phyloP scores from a whole-genome alignment of 352 stramenopile species.

The Globisporangium mamillatum region DNA sequence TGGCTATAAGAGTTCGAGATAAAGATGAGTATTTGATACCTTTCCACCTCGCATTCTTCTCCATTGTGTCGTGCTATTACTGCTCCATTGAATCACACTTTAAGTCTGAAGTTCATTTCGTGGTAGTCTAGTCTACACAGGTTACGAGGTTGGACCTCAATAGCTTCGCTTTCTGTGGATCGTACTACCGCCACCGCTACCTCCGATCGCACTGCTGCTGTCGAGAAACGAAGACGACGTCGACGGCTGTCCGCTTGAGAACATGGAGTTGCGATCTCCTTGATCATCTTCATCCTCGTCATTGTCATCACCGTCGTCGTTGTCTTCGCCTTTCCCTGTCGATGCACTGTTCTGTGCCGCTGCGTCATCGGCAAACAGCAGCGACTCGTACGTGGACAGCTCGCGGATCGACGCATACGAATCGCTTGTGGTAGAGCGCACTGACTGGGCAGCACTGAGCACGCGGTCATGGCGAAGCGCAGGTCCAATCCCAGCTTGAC shows the following conservation, averaged over 20 bases:
- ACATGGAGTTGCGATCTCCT: not conserved
- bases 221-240: not conserved
- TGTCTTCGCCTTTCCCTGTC: slow-evolving; percentile 18
- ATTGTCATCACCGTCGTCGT: slow-evolving; percentile 21
- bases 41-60: too few relatives aligned
- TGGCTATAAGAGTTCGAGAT: too few relatives aligned
- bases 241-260: not conserved
- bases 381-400: slow-evolving; percentile 15
- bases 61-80: too few relatives aligned
- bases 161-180: not conserved
- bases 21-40: too few relatives aligned
- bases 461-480: not conserved
- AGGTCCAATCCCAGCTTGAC: not conserved
- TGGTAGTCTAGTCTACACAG: not conserved
- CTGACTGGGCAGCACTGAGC: slow-evolving; percentile 11
- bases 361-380: slow-evolving; percentile 15
- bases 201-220: not conserved
- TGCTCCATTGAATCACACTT: too few relatives aligned
- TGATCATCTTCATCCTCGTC: not conserved
- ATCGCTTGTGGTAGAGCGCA: slow-evolving; percentile 19
- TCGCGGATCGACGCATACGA: slow-evolving; percentile 31
- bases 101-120: not conserved
- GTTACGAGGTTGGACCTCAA: not conserved
- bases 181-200: not conserved
- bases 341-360: not conserved